Evolutionary conservation across 305 asterid genomes (phyloP).

Genomic region (Rubia peregrina): DNA sequence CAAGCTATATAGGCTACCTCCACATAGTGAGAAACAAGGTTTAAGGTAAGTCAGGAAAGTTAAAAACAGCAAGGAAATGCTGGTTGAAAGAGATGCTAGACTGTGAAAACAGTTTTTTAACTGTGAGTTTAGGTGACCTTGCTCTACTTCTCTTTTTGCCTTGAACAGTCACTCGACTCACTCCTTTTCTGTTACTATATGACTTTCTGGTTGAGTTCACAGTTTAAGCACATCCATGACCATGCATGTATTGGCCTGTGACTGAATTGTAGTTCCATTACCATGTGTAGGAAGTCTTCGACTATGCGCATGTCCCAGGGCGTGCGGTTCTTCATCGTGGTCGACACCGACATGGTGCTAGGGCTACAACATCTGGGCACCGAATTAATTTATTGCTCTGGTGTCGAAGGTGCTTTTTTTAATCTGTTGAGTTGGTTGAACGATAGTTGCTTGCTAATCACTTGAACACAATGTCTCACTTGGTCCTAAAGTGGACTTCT

Average conservation of each 20-base stretch:
- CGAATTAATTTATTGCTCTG: constrained; percentile 75
- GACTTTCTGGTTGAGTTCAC: background rate
- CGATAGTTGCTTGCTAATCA: background rate
- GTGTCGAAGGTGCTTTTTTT: constrained; percentile 77
- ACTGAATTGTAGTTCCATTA: constrained; percentile 22
- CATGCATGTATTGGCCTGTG: background rate
- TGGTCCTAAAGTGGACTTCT: background rate
- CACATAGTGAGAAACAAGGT: too few species aligned
- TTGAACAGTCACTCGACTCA: too few species aligned
- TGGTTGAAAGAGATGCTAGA: background rate
- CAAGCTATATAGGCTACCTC: background rate
- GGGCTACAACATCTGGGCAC: constrained; percentile 87
- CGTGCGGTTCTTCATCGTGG: constrained; percentile 93
- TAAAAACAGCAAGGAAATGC: background rate
- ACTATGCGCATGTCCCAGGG: constrained; percentile 73
- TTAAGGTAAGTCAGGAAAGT: background rate
- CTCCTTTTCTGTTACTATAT: background rate
- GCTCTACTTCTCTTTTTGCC: background rate
- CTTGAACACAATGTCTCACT: background rate
- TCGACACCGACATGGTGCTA: constrained; percentile 98
- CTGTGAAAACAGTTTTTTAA: background rate
- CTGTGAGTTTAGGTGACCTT: background rate
- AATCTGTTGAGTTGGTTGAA: constrained; percentile 3
- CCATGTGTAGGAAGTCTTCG: constrained; percentile 67
- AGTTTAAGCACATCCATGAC: background rate